Conservation (phyloP, 1,284 basidiomycete genomes). For the Agroathelia rolfsii region DNA sequence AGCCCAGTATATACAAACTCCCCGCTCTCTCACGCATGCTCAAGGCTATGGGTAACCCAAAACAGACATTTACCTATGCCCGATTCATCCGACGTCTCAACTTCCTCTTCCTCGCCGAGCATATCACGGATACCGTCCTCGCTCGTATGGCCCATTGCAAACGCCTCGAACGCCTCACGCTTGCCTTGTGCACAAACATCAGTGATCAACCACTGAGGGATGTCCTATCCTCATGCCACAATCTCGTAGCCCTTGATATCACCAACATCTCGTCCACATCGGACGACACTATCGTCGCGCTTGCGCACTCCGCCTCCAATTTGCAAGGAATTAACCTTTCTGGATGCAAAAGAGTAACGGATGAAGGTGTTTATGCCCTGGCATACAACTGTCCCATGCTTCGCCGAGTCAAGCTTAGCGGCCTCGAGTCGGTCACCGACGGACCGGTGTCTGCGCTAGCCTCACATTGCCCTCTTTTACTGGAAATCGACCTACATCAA, state of each 20-base stretch:
- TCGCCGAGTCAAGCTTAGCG: slow-evolving; percentile 82
- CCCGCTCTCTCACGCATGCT: slow-evolving; percentile 75
- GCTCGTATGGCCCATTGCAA: slow-evolving; percentile 67
- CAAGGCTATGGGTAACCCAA: slow-evolving; percentile 44
- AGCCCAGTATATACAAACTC: slow-evolving; percentile 68
- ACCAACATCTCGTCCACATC: slow-evolving; percentile 64
- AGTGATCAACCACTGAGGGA: slow-evolving; percentile 58
- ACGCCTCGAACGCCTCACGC: slow-evolving; percentile 84
- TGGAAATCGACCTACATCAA: slow-evolving; percentile 90
- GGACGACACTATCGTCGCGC: slow-evolving; percentile 59
- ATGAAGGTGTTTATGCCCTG: slow-evolving; percentile 69
- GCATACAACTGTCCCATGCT: slow-evolving; percentile 70
- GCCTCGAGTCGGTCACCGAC: slow-evolving; percentile 72
- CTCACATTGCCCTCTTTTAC: slow-evolving; percentile 74
- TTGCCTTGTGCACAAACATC: slow-evolving; percentile 75
- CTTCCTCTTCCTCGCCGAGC: slow-evolving; percentile 65
- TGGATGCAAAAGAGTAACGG: slow-evolving; percentile 77
- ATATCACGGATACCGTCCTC: slow-evolving; percentile 76
- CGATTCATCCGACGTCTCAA: slow-evolving; percentile 88
- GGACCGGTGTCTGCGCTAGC: slow-evolving; percentile 73
- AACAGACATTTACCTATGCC: slow-evolving; percentile 82
- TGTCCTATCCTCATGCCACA: slow-evolving; percentile 63
- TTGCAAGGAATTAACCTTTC: slow-evolving; percentile 91
- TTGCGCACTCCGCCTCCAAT: slow-evolving; percentile 64
- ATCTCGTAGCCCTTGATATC: slow-evolving; percentile 85